Base-by-base conservation (phyloP, 225 moss, liverwort and hornwort species). In the Sphagnum contortum region DNA sequence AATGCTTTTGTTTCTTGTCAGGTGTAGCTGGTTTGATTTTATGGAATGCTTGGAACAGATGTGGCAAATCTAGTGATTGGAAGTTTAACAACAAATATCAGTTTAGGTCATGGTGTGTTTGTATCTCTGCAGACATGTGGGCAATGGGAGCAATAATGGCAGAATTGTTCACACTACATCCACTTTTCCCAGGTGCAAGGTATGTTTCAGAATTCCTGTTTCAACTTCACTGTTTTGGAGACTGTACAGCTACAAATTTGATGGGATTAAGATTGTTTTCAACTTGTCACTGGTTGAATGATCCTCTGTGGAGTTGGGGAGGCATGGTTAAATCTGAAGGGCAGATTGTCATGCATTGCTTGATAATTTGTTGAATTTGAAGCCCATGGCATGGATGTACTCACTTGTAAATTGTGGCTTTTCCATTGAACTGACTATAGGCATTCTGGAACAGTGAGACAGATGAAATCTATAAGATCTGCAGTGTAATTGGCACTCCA, bases 111-210 rank as follows among this genome's bases (percentile, higher is more conserved):
- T 45, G 4, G 48, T 3, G 55, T 13, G 48, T 55, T 3, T 8
- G 8, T 44, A 29, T 29, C 54, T 47, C 63, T 6, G 8, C 80
- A 91, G 91, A 91, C 64, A 77, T 91, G 63, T 92, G 92, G 92
- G 92, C 92, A 2, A 83, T 92, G 87, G 92, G 92, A 79, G 92
- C 89, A 64, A 92, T 92, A 63, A 92, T 92, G 89, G 92, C 92
- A n/a, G 92, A 92, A 70, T 77, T 92, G 8, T 92, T 92, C 68
- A 92, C 89, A n/a, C 72, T 89, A 60, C 87, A 87, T 55, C 92
- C 92, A 53, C 83, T 92, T 51, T 92, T 92, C 67, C 92, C 92
- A 55, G 92, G 92, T 74, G 75, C 87, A 74, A 92, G 91, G 94
- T 94, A 55, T n/a, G 74, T 60, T 52, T 5, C 29, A 29, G 29